Percentiles rank a stretch among this genome's conserved stretches.
These are phyloP conservation scores for Fusarium sambucinum DNA, from an alignment of 2,329 filamentous ascomycete genomes.

Conservation along the genomic window DNA sequence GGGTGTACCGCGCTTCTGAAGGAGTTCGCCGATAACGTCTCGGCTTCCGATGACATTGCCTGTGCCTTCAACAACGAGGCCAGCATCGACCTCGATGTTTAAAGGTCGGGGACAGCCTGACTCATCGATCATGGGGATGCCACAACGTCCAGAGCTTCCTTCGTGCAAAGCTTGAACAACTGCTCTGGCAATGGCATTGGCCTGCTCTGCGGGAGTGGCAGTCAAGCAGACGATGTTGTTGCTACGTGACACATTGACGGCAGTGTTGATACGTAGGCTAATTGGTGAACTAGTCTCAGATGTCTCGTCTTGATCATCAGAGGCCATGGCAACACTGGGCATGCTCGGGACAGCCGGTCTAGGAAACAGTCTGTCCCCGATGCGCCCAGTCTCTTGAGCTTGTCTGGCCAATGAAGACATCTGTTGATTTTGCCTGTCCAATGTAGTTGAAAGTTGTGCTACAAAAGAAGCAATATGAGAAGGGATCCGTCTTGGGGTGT, in stretches of 20 bases:
- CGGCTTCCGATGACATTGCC: slow-evolving; percentile 59
- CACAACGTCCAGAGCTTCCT: slow-evolving; percentile 55
- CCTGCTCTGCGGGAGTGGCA: slow-evolving; percentile 55
- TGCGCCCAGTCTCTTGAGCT: too few species aligned
- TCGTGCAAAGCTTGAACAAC: slow-evolving; percentile 60
- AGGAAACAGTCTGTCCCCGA: too few species aligned
- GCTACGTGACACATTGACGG: slow-evolving; percentile 60
- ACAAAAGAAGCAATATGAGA: slow-evolving; percentile 33
- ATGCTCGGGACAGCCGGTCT: not conserved
- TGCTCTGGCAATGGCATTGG: slow-evolving; percentile 58
- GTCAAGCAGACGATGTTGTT: slow-evolving; percentile 63
- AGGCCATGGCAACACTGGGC: slow-evolving; percentile 3
- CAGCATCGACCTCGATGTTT: slow-evolving; percentile 59
- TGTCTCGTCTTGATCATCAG: slow-evolving; percentile 39
- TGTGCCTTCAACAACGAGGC: slow-evolving; percentile 58
- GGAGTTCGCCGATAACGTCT: slow-evolving; percentile 46
- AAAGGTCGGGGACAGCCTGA: slow-evolving; percentile 58
- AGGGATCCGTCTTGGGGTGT: slow-evolving; percentile 43
- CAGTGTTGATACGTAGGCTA: slow-evolving; percentile 61
- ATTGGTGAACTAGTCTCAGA: slow-evolving; percentile 54
- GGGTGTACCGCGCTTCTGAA: slow-evolving; percentile 39
- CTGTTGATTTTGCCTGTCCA: too few species aligned
- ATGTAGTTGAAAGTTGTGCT: slow-evolving; percentile 12
- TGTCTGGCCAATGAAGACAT: too few species aligned
- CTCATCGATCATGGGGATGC: slow-evolving; percentile 61